Percentiles rank a stretch among this genome's conserved stretches.
phyloP scores from a whole-genome alignment of 2,329 filamentous ascomycete species.

The Metarhizium album region DNA sequence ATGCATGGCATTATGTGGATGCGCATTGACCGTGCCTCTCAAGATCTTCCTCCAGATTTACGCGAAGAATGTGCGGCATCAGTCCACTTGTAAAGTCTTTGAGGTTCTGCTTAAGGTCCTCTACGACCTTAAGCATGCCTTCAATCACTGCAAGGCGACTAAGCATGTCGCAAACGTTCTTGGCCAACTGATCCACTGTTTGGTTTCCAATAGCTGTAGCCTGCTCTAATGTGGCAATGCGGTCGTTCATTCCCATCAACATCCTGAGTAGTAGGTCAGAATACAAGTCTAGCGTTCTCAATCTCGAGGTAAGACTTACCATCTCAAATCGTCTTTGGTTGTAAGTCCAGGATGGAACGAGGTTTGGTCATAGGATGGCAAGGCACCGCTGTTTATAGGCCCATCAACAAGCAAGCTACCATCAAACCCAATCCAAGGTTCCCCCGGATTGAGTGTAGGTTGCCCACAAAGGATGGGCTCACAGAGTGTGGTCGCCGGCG shows the following conservation, averaged over 20 bases:
- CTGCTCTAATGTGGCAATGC: background rate
- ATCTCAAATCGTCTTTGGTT: background rate
- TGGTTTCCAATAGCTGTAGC: background rate
- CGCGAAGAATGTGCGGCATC: conserved; percentile 1
- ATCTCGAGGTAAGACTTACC: background rate
- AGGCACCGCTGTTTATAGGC: background rate
- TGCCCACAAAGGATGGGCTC: too few species aligned
- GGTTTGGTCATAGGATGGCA: background rate
- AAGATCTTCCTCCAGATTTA: background rate
- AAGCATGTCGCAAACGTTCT: background rate
- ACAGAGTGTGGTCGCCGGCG: too few species aligned
- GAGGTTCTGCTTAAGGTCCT: conserved; percentile 3
- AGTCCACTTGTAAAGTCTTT: conserved; percentile 5
- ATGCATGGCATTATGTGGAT: too few species aligned
- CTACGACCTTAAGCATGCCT: background rate
- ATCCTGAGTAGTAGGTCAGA: background rate
- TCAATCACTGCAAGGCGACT: background rate
- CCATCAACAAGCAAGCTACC: background rate
- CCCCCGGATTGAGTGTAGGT: too few species aligned
- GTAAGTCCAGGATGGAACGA: too few species aligned
- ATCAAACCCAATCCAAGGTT: background rate
- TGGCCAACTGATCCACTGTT: background rate
- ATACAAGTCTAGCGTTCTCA: background rate
- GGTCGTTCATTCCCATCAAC: background rate
- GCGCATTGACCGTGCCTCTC: background rate